Percentiles rank a stretch among this genome's conserved stretches.
Evolutionary conservation across 139 green algal species (phyloP).

Genomic region (Chlorella vulgaris): DNA sequence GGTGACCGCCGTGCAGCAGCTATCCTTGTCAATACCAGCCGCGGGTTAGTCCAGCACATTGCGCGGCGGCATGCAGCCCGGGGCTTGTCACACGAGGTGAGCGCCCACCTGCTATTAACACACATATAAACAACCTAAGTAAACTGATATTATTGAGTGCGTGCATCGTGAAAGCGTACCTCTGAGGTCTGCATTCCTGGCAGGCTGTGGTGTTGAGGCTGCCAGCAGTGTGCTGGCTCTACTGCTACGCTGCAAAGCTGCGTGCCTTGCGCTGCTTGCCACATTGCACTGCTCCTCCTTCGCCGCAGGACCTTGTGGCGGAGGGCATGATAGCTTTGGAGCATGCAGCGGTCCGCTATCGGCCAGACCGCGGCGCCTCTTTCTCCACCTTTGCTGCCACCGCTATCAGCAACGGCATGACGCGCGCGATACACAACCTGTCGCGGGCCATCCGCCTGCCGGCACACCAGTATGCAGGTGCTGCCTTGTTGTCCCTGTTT

Average conservation of each 20-base stretch:
- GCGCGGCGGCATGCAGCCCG: neutral
- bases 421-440: neutral
- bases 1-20: neutral
- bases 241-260: no score
- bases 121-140: no score
- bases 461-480: neutral
- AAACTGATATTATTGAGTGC: no score
- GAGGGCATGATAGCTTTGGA: slow-evolving; percentile 6
- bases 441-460: slow-evolving; percentile 14
- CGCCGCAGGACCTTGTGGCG: slow-evolving; percentile 8
- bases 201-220: no score
- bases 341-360: neutral
- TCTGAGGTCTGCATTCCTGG: no score
- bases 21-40: neutral
- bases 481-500: no score
- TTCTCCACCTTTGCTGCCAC: slow-evolving; percentile 2
- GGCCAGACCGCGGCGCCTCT: neutral
- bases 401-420: neutral
- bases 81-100: neutral
- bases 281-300: no score
- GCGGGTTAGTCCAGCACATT: neutral
- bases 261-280: no score
- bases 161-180: no score
- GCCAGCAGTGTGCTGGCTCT: no score
- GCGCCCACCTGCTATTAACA: neutral